A percentile compares a stretch with the other conserved stretches of the same genome.
These are phyloP conservation scores for Bipolaris oryzae DNA, from an alignment of 2,329 filamentous ascomycete species.

Conservation along the genomic window DNA sequence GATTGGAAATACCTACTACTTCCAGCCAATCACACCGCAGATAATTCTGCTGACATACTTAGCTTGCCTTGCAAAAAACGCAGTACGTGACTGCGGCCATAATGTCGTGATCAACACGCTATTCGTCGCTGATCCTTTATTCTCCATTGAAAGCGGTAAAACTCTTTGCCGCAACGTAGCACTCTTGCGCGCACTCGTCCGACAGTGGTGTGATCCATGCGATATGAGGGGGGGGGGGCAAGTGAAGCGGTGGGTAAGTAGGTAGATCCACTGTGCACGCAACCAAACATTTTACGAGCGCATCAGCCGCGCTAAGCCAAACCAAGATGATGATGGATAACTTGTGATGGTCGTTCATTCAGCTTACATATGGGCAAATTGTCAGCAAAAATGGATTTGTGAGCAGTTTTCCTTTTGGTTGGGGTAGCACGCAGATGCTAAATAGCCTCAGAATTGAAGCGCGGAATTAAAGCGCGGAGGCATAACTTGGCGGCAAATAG, in stretches of 20 bases:
- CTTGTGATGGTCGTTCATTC: not conserved
- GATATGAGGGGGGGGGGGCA: not conserved
- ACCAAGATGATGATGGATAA: not conserved
- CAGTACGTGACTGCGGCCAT: not conserved
- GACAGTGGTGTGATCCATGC: constrained; percentile 33
- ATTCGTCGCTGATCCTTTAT: not conserved
- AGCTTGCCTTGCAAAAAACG: not conserved
- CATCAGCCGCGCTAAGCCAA: not conserved
- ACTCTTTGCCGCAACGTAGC: constrained; percentile 8
- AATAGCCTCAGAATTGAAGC: not conserved
- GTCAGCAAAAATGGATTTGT: not conserved
- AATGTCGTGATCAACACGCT: not conserved
- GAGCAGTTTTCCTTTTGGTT: not conserved
- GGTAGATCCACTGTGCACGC: not conserved
- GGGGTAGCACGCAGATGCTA: not conserved
- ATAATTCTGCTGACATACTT: not conserved
- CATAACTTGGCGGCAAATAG: not conserved
- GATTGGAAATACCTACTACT: not conserved
- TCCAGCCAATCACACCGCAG: not conserved
- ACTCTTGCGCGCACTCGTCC: constrained; percentile 17
- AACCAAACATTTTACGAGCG: too few species aligned
- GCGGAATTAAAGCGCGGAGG: not conserved
- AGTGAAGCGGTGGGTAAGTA: not conserved
- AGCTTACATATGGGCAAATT: not conserved
- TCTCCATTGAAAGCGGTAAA: not conserved